A percentile compares a stretch with the other conserved stretches of the same genome.
phyloP scores from a whole-genome alignment of 1,284 basidiomycete genomes.

The Neolentinus lepideus region DNA sequence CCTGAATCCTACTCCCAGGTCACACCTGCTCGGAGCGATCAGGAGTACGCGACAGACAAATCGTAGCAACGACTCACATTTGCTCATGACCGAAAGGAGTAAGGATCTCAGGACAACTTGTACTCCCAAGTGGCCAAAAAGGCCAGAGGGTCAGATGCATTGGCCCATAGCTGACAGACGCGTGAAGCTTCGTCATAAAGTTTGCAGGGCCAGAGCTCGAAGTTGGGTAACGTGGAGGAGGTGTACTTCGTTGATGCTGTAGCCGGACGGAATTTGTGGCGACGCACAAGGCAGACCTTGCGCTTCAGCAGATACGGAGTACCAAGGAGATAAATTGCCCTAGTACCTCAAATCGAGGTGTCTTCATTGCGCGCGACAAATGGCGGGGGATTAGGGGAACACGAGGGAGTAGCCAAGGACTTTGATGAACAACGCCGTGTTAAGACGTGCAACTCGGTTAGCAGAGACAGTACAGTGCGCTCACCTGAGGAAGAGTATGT shows the following conservation, averaged over 20 bases:
- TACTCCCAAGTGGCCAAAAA: conserved; percentile 52
- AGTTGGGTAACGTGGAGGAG: conserved; percentile 49
- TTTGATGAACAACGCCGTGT: no score
- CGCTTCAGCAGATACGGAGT: conserved; percentile 37
- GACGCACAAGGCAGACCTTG: conserved; percentile 45
- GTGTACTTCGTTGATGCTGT: conserved; percentile 43
- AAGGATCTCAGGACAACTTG: conserved; percentile 48
- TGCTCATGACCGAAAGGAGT: conserved; percentile 51
- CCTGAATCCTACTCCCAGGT: conserved; percentile 65
- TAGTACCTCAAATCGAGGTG: conserved; percentile 26
- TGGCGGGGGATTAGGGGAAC: no score
- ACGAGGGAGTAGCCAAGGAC: no score
- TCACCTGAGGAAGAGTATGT: no score
- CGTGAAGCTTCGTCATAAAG: conserved; percentile 33
- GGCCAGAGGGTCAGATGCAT: conserved; percentile 34
- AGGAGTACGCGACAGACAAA: not conserved
- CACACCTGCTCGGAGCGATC: conserved; percentile 16
- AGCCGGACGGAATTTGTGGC: conserved; percentile 40
- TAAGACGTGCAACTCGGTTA: no score
- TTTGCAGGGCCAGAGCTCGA: conserved; percentile 25
- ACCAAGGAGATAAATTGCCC: conserved; percentile 54
- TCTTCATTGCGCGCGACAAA: no score
- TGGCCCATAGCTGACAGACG: conserved; percentile 22
- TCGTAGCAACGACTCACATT: conserved; percentile 30
- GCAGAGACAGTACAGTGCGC: no score